Base-by-base conservation (phyloP, 2,329 filamentous ascomycete genomes). In the Fusarium anguioides region DNA sequence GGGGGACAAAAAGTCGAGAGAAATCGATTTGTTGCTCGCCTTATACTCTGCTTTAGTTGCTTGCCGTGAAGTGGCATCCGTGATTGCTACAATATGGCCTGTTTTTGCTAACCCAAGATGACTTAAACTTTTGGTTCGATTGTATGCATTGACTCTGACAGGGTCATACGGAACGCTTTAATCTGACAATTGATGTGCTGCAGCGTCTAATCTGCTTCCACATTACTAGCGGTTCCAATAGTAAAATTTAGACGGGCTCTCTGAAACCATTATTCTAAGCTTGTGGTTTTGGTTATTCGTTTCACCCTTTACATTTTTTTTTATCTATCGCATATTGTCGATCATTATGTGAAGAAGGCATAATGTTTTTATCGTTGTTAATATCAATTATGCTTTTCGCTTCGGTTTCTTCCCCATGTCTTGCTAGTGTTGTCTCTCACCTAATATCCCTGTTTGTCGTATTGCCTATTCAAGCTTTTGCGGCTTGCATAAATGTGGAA, bases 281-380 rank as follows among this genome's bases (percentile, higher is more conserved):
- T 75, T 71, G 73, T 87, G 83, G 82, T 82, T 79, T 76, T 78
- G 84, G 84, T 81, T 79, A 83, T 84, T 89, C 86, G 86, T 89
- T 89, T 87, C 82, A 84, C 86, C 83, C 85, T 83, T 81, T 72
- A 89, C 86, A 88, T 83, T 61, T 66, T 26, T 66, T 26, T 49
- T 35, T 37, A 33, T n/a, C 50, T 21, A 41, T 50, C 42, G 33
- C 26, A 39, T 21, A 26, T 39, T 41, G n/a, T 39, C 17, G 10
- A 42, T 41, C 27, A 29, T 12, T 15, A 23, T 26, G 31, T 39
- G 21, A 27, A 27, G 27, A 23, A 21, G 4, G 18, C 14, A 37
- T 14, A 47, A 37, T 29, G 40, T 23, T 27, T n/a, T 20, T 52
- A 40, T 66, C 40, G 20, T 14, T 42, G 20, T 21, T 27, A n/a